These are phyloP conservation scores for Cryphonectria nitschkei DNA, from an alignment of 2,329 filamentous ascomycete genomes.

Conservation along the genomic window DNA sequence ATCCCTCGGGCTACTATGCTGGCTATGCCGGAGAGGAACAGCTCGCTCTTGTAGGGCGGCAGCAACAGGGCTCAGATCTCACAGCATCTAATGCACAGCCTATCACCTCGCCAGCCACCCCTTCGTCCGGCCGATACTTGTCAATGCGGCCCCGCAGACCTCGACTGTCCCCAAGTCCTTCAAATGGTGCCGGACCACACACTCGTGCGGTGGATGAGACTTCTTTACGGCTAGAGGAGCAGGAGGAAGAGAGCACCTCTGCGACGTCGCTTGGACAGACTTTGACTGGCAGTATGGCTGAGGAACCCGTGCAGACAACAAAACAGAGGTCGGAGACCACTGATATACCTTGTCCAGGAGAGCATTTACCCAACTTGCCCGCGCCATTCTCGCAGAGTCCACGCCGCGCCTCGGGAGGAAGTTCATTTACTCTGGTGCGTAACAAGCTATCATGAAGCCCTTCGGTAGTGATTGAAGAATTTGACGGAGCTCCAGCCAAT, in stretches of 20 bases:
- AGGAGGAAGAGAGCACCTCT: neutral
- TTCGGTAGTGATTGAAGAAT: neutral
- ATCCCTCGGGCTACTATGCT: neutral
- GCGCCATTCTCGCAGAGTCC: slow-evolving; percentile 20
- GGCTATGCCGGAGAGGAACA: neutral
- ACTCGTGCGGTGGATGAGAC: neutral
- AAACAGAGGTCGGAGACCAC: neutral
- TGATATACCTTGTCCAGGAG: neutral
- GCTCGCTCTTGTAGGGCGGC: neutral
- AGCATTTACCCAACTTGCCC: neutral
- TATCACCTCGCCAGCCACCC: slow-evolving; percentile 13
- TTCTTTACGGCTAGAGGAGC: neutral
- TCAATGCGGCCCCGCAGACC: slow-evolving; percentile 17
- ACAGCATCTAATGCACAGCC: neutral
- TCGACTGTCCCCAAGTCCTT: neutral
- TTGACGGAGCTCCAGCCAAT: slow-evolving; percentile 22
- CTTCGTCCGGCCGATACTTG: slow-evolving; percentile 11
- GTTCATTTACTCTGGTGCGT: slow-evolving; percentile 21
- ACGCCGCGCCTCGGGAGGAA: slow-evolving; percentile 6
- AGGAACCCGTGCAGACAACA: neutral
- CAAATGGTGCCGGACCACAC: neutral
- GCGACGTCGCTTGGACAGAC: neutral
- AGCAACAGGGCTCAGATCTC: neutral
- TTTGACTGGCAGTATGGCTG: neutral
- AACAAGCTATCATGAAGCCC: neutral